These are phyloP conservation scores for Sclerotiophoma versabilis DNA, from an alignment of 2,329 filamentous ascomycete genomes.

Conservation along the genomic window DNA sequence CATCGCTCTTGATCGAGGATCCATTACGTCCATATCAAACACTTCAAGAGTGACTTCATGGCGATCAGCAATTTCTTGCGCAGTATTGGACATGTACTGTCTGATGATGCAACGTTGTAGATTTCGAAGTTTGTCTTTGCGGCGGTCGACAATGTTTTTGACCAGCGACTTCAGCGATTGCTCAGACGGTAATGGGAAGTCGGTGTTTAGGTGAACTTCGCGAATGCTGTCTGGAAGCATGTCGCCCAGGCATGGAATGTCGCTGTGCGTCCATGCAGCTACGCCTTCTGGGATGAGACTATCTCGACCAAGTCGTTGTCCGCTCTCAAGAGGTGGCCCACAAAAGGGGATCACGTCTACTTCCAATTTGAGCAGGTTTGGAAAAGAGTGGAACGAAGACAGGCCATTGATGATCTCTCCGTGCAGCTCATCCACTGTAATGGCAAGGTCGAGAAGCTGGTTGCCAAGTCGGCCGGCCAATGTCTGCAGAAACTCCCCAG, in stretches of 20 bases:
- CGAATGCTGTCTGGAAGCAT: constrained; percentile 42
- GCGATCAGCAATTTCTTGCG: constrained; percentile 21
- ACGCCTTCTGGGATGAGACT: constrained; percentile 28
- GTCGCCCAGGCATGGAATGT: constrained; percentile 46
- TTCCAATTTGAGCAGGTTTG: constrained; percentile 34
- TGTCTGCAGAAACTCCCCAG: constrained; percentile 38
- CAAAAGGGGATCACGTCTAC: constrained; percentile 43
- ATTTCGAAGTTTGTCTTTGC: constrained; percentile 24
- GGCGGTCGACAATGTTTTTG: constrained; percentile 40
- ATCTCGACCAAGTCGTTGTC: constrained; percentile 35
- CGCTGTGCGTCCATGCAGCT: constrained; percentile 33
- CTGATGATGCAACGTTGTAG: constrained; percentile 34
- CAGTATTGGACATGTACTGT: constrained; percentile 33
- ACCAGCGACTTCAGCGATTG: constrained; percentile 32
- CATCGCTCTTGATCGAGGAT: constrained; percentile 29
- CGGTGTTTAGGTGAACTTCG: constrained; percentile 43
- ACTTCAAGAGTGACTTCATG: constrained; percentile 31
- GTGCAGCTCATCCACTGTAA: constrained; percentile 43
- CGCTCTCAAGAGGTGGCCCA: constrained; percentile 45
- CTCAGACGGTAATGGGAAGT: constrained; percentile 33
- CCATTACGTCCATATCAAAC: constrained; percentile 24
- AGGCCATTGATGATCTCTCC: constrained; percentile 43
- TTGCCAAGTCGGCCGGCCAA: constrained; percentile 34
- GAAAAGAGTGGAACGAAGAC: constrained; percentile 39
- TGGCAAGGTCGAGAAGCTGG: constrained; percentile 36